These are phyloP conservation scores for Rubus idaeus DNA, from an alignment of 306 rosid species.

Conservation along the genomic window DNA sequence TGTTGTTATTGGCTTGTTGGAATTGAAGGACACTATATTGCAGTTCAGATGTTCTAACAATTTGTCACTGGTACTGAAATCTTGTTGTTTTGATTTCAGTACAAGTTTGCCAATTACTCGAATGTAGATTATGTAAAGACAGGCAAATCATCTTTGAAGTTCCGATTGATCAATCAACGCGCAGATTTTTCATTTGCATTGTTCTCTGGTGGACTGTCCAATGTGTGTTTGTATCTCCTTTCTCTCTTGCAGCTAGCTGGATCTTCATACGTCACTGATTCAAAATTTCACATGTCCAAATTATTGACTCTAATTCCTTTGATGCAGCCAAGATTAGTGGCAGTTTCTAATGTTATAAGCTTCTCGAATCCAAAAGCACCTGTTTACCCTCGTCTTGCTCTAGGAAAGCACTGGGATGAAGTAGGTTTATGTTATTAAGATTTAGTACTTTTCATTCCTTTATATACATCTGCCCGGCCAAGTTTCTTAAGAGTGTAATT, in stretches of 20 bases:
- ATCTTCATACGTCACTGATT: neutral
- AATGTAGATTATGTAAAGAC: slow-evolving; percentile 41
- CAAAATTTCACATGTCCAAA: neutral
- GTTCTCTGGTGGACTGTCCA: slow-evolving; percentile 62
- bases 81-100: slow-evolving; percentile 42
- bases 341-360: slow-evolving; percentile 51
- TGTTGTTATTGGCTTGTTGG: neutral
- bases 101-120: slow-evolving; percentile 45
- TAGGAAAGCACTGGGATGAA: slow-evolving; percentile 78
- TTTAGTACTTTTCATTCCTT: neutral
- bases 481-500: neutral
- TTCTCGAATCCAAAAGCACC: slow-evolving; percentile 71
- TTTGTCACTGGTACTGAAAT: neutral
- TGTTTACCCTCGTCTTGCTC: slow-evolving; percentile 83
- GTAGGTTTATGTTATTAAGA: slow-evolving; percentile 15
- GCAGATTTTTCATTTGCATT: slow-evolving; percentile 80
- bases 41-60: neutral
- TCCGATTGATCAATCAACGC: slow-evolving; percentile 75
- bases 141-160: slow-evolving; percentile 51
- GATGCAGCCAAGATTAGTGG: slow-evolving; percentile 60
- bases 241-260: neutral
- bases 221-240: slow-evolving; percentile 36
- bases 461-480: neutral
- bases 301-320: neutral
- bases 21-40: neutral